A percentile compares a stretch with the other conserved stretches of the same genome.
Conservation (phyloP, 2,329 filamentous ascomycete genomes). For the Sphaceloma murrayae region DNA sequence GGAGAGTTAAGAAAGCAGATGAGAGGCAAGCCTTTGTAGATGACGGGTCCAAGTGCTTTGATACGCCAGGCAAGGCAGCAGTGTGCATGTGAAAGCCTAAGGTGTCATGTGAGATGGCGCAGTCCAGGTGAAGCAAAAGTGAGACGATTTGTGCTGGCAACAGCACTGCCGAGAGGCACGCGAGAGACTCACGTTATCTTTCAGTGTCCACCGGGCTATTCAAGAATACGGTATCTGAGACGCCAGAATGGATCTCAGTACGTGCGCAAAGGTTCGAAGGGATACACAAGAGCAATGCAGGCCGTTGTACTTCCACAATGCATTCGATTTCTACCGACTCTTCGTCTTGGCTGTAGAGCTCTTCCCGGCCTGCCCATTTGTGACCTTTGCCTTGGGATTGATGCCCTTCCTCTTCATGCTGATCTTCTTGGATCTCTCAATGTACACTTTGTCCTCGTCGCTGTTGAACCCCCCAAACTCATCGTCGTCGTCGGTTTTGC, state of each 20-base stretch:
- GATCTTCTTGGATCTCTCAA: slow-evolving; percentile 37
- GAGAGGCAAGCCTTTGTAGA: background rate
- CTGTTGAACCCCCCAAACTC: slow-evolving; percentile 44
- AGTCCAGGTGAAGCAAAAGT: no score
- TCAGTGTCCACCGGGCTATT: no score
- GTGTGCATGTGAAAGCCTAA: slow-evolving; percentile 4
- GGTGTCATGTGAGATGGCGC: no score
- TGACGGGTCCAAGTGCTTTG: background rate
- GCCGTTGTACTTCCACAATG: no score
- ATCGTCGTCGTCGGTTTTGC: slow-evolving; percentile 27
- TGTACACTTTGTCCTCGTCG: slow-evolving; percentile 41
- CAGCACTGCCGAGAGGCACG: no score
- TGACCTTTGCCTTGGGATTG: slow-evolving; percentile 34
- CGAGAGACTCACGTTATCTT: no score
- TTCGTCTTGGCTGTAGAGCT: slow-evolving; percentile 16
- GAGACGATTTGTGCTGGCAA: no score
- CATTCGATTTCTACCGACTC: slow-evolving; percentile 13
- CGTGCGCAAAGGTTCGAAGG: no score
- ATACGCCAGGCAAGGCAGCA: background rate
- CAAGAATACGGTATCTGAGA: no score
- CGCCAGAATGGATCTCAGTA: no score
- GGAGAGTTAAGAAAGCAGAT: background rate
- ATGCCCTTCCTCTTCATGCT: slow-evolving; percentile 39
- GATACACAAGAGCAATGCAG: background rate
- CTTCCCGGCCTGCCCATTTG: slow-evolving; percentile 13